Evolutionary conservation across 805 yeast species (phyloP), one percentile per base, ranked within the genome.

Genomic region (Saturnispora galanensis): DNA sequence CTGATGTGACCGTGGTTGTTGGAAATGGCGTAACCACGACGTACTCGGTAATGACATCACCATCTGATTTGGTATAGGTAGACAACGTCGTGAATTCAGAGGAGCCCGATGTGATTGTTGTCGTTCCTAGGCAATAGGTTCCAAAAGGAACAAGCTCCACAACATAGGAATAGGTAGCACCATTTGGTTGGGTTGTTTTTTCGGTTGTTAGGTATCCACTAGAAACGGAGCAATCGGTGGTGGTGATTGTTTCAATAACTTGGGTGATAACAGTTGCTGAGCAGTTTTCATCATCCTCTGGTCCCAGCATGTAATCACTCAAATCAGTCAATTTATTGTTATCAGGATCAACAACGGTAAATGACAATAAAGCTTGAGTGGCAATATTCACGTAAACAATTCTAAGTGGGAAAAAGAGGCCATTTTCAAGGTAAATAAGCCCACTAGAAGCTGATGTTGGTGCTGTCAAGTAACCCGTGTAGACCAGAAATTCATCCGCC

Each of bases 331-430:
- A 15, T 6, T 11, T 4, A 12, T 17, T 36, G 6, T 30, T 30
- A 36, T 36, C 39, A 18, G 39, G 39, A 10, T 36, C 30, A 36
- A 17, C 11, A 36, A 36, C 18, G 6, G 39, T 18, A 18, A 36
- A 36, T 13, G 12, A 12, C 12, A 36, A 36, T 8, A n/a, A 36
- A 13, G 39, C 39, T 9, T 12, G 12, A n/a, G 39, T 36, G 6
- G 18, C 30, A 36, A 36, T 18, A 30, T 45, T 45, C 2, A 37
- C 29, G 21, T 37, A 38, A 30, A 46, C 46, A 28, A 46, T 17
- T 31, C 48, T 45, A 6, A 45, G 21, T 37, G 48, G 48, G 28
- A 41, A 41, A 13, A 36, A 45, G 13, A 16, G 15, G 15, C 39
- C 48, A 11, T 33, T 31, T 17, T 41, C 46, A 15, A 45, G 35